Conservation (phyloP, 192 early-diverging fungal genomes). For the Spinellus fusiger region DNA sequence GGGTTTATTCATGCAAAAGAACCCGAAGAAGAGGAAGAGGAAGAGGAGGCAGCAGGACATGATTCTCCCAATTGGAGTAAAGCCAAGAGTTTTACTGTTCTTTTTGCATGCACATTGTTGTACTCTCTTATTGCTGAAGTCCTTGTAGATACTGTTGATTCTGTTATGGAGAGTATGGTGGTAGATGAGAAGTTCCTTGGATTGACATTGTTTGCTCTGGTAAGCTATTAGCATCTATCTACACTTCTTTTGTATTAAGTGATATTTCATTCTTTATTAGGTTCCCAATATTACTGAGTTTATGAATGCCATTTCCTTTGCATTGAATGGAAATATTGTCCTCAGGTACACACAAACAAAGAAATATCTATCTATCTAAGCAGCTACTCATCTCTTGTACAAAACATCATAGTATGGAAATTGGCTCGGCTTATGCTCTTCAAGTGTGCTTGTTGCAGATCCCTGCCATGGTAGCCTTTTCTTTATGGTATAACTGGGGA, state of each 20-base stretch:
- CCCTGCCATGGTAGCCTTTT: constrained; percentile 86
- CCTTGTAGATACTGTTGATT: constrained; percentile 80
- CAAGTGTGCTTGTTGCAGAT: constrained; percentile 95
- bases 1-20: constrained; percentile 34
- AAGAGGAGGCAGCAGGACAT: constrained; percentile 66
- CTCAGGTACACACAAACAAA: constrained; percentile 30
- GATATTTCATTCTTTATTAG: too few species aligned
- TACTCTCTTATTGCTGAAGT: constrained; percentile 92
- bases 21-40: constrained; percentile 54
- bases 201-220: constrained; percentile 89
- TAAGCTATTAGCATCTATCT: too few species aligned
- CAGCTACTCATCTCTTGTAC: too few species aligned
- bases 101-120: constrained; percentile 76
- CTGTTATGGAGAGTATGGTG: constrained; percentile 57
- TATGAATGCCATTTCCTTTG: constrained; percentile 91
- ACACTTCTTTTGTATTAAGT: too few species aligned
- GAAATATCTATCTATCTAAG: too few species aligned
- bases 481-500: constrained; percentile 49
- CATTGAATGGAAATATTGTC: constrained; percentile 80
- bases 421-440: constrained; percentile 92
- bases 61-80: constrained; percentile 92
- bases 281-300: constrained; percentile 98
- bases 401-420: constrained; percentile 81
- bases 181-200: constrained; percentile 89
- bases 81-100: constrained; percentile 66